Conservation (phyloP, 805 yeast genomes). For the Wickerhamiella cacticola region DNA sequence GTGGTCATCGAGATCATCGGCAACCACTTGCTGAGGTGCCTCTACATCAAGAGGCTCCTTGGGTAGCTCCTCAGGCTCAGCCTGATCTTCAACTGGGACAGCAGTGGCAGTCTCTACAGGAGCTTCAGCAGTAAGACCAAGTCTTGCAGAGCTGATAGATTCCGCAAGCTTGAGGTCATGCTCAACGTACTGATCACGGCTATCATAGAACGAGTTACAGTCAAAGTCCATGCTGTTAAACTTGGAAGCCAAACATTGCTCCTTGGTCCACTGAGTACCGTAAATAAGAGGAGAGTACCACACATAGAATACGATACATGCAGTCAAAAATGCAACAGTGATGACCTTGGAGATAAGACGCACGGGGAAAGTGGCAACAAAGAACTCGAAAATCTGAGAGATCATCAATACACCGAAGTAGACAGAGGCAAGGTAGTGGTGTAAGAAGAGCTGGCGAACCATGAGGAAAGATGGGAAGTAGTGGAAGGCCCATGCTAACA, state of each 20-base stretch:
- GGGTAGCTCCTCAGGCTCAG: slow-evolving; percentile 15
- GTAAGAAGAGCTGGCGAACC: slow-evolving; percentile 88
- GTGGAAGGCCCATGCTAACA: slow-evolving; percentile 48
- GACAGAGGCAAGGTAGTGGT: slow-evolving; percentile 85
- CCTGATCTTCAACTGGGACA: slow-evolving; percentile 12
- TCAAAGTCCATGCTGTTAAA: slow-evolving; percentile 79
- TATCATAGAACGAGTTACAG: slow-evolving; percentile 45
- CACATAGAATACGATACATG: slow-evolving; percentile 43
- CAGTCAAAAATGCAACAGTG: slow-evolving; percentile 38
- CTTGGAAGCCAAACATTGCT: slow-evolving; percentile 50
- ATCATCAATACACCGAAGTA: slow-evolving; percentile 74
- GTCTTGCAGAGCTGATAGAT: slow-evolving; percentile 7
- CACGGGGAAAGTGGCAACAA: slow-evolving; percentile 21
- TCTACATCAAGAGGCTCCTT: slow-evolving; percentile 6
- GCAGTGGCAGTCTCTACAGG: slow-evolving; percentile 12
- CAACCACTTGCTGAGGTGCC: neutral
- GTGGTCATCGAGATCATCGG: slow-evolving; percentile 7
- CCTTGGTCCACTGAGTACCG: slow-evolving; percentile 69
- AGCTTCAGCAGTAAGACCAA: slow-evolving; percentile 2
- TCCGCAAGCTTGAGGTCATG: slow-evolving; percentile 14
- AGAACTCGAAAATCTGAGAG: slow-evolving; percentile 41
- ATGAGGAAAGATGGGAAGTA: slow-evolving; percentile 56
- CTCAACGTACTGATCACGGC: slow-evolving; percentile 22
- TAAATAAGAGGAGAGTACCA: slow-evolving; percentile 62
- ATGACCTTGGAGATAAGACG: slow-evolving; percentile 26